A percentile compares a stretch with the other conserved stretches of the same genome.
Evolutionary conservation across 768 basidiomycete species (phyloP).

Genomic region (Dacryopinax primogenitus): DNA sequence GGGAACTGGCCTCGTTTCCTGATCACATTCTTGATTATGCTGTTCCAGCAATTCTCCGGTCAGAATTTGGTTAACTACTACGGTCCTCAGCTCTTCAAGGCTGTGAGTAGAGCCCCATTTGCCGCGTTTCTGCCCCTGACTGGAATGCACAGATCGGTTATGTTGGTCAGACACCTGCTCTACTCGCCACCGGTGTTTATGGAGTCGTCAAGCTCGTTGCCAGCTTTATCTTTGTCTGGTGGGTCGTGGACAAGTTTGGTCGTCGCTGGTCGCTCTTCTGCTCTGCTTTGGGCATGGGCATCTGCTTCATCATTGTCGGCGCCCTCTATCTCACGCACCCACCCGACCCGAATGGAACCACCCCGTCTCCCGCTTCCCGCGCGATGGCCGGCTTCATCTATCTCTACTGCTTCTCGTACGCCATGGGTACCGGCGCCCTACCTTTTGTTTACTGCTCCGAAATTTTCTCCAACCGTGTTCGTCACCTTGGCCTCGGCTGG

Average conservation of each 20-base stretch:
- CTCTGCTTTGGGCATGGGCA: conserved; percentile 59
- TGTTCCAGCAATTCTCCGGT: conserved; percentile 8
- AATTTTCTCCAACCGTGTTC: conserved; percentile 1
- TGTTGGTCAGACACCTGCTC: conserved; percentile 22
- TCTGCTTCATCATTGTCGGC: conserved; percentile 72
- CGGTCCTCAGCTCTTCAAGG: conserved; percentile 2
- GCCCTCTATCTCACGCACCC: conserved; percentile 72
- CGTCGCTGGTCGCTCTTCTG: conserved; percentile 44
- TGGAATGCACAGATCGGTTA: conserved; percentile 24
- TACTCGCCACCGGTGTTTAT: conserved; percentile 30
- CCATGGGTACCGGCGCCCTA: conserved; percentile 3
- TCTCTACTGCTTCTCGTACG: conserved; percentile 4
- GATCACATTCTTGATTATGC: conserved; percentile 9
- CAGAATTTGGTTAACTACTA: conserved; percentile 7
- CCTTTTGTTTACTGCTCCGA: conserved; percentile 5
- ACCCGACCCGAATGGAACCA: conserved; percentile 27
- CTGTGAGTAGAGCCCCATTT: no score
- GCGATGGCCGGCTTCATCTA: conserved; percentile 4
- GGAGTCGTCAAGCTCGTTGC: conserved; percentile 32
- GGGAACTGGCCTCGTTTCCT: conserved; percentile 5
- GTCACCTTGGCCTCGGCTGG: background rate
- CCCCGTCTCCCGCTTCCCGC: background rate
- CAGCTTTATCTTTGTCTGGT: conserved; percentile 27
- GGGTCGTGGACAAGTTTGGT: conserved; percentile 29
- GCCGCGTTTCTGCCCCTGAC: no score